Percentiles rank a stretch among this genome's conserved stretches.
Conservation (phyloP, 805 yeast genomes). For the Metschnikowia colocasiae region DNA sequence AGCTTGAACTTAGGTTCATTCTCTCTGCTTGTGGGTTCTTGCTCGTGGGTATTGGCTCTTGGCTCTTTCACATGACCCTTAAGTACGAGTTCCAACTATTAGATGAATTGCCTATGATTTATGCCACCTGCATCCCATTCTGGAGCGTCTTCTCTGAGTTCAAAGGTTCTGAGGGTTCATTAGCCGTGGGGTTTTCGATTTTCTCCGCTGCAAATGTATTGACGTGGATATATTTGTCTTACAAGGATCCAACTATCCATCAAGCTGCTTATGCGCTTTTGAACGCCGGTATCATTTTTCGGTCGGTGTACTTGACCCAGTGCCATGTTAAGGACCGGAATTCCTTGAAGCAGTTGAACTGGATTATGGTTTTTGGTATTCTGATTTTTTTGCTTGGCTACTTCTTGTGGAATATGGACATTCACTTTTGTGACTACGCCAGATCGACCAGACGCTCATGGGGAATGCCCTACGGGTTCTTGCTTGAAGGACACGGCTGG, state of each 20-base stretch:
- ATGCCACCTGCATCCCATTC: constrained; percentile 93
- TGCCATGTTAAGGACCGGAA: constrained; percentile 48
- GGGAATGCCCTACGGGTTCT: constrained; percentile 83
- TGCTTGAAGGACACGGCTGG: constrained; percentile 95
- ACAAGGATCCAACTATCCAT: constrained; percentile 82
- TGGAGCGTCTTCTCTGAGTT: constrained; percentile 76
- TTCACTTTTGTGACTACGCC: constrained; percentile 65
- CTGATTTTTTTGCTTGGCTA: constrained; percentile 69
- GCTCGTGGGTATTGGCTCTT: constrained; percentile 87
- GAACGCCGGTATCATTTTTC: constrained; percentile 67
- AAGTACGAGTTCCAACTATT: constrained; percentile 83
- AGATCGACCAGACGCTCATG: constrained; percentile 53
- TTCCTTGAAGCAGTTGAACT: constrained; percentile 48
- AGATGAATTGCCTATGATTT: constrained; percentile 97
- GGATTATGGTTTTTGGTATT: constrained; percentile 58
- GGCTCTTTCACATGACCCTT: constrained; percentile 96
- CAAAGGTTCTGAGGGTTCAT: constrained; percentile 34
- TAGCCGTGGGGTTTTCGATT: constrained; percentile 46
- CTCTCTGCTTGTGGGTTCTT: constrained; percentile 76
- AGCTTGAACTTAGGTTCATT: constrained; percentile 66
- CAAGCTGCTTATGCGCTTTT: constrained; percentile 80
- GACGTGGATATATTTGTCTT: constrained; percentile 68
- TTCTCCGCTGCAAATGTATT: constrained; percentile 53
- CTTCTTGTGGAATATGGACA: constrained; percentile 85
- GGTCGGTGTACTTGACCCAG: constrained; percentile 51